Base-by-base conservation (phyloP, 2,329 filamentous ascomycete species). In the Lachnellula arida region DNA sequence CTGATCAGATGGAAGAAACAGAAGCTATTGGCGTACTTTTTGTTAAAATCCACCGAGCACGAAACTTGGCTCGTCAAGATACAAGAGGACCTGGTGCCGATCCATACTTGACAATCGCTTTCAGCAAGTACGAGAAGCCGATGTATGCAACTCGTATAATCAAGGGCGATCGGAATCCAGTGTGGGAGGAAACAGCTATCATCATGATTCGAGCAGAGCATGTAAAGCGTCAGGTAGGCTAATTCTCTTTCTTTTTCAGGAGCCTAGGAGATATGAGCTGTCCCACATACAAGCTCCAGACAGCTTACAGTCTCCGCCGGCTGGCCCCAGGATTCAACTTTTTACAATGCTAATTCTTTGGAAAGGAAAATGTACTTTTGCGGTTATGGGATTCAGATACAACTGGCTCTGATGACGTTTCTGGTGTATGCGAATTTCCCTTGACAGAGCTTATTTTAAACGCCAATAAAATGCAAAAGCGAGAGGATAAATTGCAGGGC, bases 131-230 rank as follows among this genome's bases (percentile, higher is more conserved):
- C 37, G 60, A 62, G 46, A 62, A 62, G 35, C 60, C 60, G 3
- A 62, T 62, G 60, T 62, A 62, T 28, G 56, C 60, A 7, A 62
- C 58, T 43, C 58, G 60, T 11, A 62, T 62, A n/a, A 62, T 62
- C 53, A 62, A 62, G 46, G 60, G 60, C 1, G 60, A 62, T 47
- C 51, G 58, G 3, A 62, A 62, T 42, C 60, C 60, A n/a, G 60
- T 62, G 2, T 62, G 60, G 60, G 60, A 62, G 42, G 60, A 62
- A 46, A 57, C 60, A 12, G 60, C 60, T 4, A 56, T 62, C 35
- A 62, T 62, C 43, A 60, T 60, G 57, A 62, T 62, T 32, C 54
- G 54, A 19, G 51, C 60, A 23, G 60, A 62, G 51, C 60, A 62
- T 32, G 57, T 62, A 17, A 62, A 62, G 53, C 57, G 60, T 19